Percentiles rank a stretch among this genome's conserved stretches.
phyloP scores from a whole-genome alignment of 352 stramenopile species.

The Phytophthora pistaciae region DNA sequence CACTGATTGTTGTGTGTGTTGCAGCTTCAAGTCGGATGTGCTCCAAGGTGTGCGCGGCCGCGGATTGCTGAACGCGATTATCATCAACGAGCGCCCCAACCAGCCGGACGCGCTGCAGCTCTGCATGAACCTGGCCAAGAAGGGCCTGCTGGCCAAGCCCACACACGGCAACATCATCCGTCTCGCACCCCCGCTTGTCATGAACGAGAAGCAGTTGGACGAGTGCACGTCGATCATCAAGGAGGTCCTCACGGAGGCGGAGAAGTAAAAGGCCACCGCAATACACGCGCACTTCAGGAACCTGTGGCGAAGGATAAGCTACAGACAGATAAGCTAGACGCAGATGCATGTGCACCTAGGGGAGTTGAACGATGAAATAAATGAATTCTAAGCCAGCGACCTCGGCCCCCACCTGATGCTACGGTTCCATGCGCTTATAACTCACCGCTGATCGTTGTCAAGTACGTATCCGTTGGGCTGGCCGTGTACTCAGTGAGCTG shows the following conservation, averaged over 20 bases:
- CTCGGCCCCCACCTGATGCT: too few species aligned
- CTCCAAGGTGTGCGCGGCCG: slow-evolving; percentile 93
- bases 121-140: slow-evolving; percentile 96
- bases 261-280: slow-evolving; percentile 47
- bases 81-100: slow-evolving; percentile 94
- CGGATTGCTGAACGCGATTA: slow-evolving; percentile 98
- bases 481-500: too few species aligned
- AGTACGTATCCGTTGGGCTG: too few species aligned
- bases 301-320: slow-evolving; percentile 22
- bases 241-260: slow-evolving; percentile 69
- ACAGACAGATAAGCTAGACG: slow-evolving; percentile 6
- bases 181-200: slow-evolving; percentile 96
- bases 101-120: slow-evolving; percentile 94
- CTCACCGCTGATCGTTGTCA: too few species aligned
- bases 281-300: background rate
- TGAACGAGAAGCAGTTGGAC: slow-evolving; percentile 94
- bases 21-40: slow-evolving; percentile 70
- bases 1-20: background rate
- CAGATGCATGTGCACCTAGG: slow-evolving; percentile 7
- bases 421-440: too few species aligned
- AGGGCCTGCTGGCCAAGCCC: slow-evolving; percentile 98
- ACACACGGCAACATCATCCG: slow-evolving; percentile 99
- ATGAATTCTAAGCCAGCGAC: background rate
- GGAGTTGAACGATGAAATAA: background rate
- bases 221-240: slow-evolving; percentile 91